A percentile compares a stretch with the other conserved stretches of the same genome.
These are phyloP conservation scores for Henckelia pumila DNA, from an alignment of 257 asterid species.

Conservation along the genomic window DNA sequence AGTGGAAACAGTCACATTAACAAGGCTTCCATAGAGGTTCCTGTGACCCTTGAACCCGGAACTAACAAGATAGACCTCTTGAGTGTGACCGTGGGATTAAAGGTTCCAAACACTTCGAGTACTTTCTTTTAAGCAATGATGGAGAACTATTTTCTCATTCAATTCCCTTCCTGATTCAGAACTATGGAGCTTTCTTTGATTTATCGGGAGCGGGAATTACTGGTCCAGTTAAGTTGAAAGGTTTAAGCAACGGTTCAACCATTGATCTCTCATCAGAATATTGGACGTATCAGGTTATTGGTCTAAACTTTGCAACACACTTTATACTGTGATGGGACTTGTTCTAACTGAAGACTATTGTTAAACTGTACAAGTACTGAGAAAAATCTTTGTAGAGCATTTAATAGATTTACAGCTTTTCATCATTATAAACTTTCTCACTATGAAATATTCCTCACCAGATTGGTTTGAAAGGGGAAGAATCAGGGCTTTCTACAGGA, in stretches of 20 bases:
- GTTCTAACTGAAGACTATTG: neutral
- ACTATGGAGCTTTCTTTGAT: neutral
- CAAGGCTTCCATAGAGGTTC: neutral
- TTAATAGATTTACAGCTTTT: neutral
- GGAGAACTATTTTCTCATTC: too few relatives aligned
- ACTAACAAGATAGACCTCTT: neutral
- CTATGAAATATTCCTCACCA: neutral
- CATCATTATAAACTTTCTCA: neutral
- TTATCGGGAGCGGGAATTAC: neutral
- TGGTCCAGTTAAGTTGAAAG: neutral
- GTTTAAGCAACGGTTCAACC: conserved; percentile 2
- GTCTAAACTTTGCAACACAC: neutral
- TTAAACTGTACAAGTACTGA: neutral
- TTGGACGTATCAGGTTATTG: neutral
- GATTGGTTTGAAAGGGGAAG: neutral
- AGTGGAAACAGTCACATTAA: neutral
- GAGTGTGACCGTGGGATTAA: neutral
- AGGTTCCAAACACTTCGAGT: neutral
- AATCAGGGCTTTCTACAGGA: neutral
- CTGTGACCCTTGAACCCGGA: neutral
- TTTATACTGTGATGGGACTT: neutral
- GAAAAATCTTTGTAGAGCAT: neutral
- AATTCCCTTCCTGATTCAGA: neutral
- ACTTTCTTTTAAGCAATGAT: neutral
- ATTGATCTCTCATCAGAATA: neutral